Evolutionary conservation across 2,329 filamentous ascomycete genomes (phyloP), one percentile per base, ranked within the genome.

Genomic region (Ascochyta clinopodiicola): DNA sequence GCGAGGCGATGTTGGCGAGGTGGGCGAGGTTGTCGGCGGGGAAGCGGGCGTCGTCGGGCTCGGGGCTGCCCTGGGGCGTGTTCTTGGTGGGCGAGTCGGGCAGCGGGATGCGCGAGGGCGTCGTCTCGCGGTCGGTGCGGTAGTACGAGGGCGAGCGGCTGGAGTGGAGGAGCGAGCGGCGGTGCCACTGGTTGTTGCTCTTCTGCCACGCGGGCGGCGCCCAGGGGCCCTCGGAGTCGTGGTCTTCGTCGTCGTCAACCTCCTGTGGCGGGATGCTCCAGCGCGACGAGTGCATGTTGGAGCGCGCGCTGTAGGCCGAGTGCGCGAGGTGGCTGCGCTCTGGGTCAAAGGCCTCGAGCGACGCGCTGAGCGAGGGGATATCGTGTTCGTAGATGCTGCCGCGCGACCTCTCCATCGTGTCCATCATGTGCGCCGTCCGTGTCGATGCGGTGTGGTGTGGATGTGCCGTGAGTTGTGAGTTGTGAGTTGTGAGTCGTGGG

Each of bases 201-300:
- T 81, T 82, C 61, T 84, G 80, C 80, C 86, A 87, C 12, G 86
- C 86, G 2, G 87, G 87, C 36, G 87, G 87, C 48, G 85, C 87
- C 85, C 86, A 89, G 29, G 84, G 84, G 1, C 71, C 73, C 31
- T 78, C 76, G 47, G 29, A 31, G 9, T 31, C 29, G 29, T 79
- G 79, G 56, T 83, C 79, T 9, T 64, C 56, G 54, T 80, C 79
- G 29, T 63, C 57, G 44, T 75, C 74, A 56, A 79, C 77, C 15
- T 73, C 81, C 4, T 67, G 62, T 32, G 74, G 71, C 6, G 69
- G 67, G 8, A 63, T 48, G 61, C 73, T 75, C 72, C 72, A 75
- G 45, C 73, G 69, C 51, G 71, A 74, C 43, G 82, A 87, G 63
- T 84, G 82, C 78, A 88, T 88, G 67, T 83, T 86, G 35, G 86